Evolutionary conservation across 2,329 filamentous ascomycete genomes (phyloP), one percentile per base, ranked within the genome.

Genomic region (Cladorrhinum sp.): DNA sequence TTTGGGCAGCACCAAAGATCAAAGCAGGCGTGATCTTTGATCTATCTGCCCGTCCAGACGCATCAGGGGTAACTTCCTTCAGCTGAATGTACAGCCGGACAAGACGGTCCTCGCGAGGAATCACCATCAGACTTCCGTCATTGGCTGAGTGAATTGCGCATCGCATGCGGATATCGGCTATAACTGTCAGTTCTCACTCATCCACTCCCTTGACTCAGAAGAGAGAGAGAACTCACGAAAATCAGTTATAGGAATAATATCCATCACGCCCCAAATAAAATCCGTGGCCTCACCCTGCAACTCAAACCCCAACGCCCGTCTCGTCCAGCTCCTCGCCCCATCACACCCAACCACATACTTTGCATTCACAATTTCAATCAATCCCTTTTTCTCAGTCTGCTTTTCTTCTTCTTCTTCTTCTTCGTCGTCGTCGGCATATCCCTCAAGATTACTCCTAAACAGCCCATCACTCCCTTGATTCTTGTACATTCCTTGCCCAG

Each of bases 341-440:
- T 90, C 88, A 50, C 84, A 86, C 0, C 87, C 88, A 3, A 91
- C 78, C 27, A 91, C 77, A 63, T 88, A 91, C 68, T 86, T 86
- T 5, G 82, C 79, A 41, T 75, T 79, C 2, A 87, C 73, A 0
- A 72, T 68, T 65, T 83, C 80, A 53, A 71, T 69, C 66, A 64
- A 62, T 67, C 73, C 70, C 13, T 50, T n/a, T 16, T 54, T 48
- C 18, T 57, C n/a, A n/a, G n/a, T 52, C 10, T n/a, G 13, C 18
- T 29, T 25, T 56, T 2, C 41, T 48, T 29, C 8, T 20, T 45
- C 41, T 22, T 45, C 41, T n/a, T 45, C 41, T 10, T 45, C 41
- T 22, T 65, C 64, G 1, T 83, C 79, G 6, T 81, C 76, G 0
- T 79, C 81, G 58, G 85, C 83, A 62, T 84, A 81, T 1, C 76